Evolutionary conservation across 352 stramenopile species (phyloP), one percentile per base, ranked within the genome.

Genomic region (Vaucheria bursata): DNA sequence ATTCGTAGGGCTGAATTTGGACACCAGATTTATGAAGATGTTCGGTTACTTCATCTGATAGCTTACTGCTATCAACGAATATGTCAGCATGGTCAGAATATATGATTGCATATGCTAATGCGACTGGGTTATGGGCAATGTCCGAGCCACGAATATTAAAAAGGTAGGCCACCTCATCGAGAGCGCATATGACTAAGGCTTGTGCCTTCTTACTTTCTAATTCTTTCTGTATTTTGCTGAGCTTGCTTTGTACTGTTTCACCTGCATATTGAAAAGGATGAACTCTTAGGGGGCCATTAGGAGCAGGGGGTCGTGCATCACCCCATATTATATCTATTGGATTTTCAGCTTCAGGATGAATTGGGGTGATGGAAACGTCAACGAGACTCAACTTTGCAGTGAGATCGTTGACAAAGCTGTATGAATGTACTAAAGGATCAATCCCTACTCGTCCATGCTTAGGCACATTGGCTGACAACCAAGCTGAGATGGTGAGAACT

Each of bases 111-210:
- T 98, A 99, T 33, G 92, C 91, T 79, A 95, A 97, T 82, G 97
- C 93, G 1, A 99, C 92, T 2, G 96, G 96, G 84, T 97, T 98
- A 79, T 95, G 98, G 77, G 94, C 89, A 74, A 99, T 89, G 84
- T 99, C 96, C 64, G 89, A 90, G 73, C 94, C 96, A 32, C 96
- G 91, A 35, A 99, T 90, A 86, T 99, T 99, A 74, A 99, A 91
- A 1, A 99, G 89, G 89, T 96, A 99, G 18, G 88, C 87, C 52
- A 94, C 85, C 81, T 99, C 96, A 82, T 98, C 95, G 3, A 99
- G 88, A 1, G 94, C 92, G 32, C 90, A 93, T 70, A 98, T 89
- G 7, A 99, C 89, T 12, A 88, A 90, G 72, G 96, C 96, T 25
- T 91, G 87, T 64, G 90, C 82, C 74, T 98, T 89, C 35, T 66